Conservation (phyloP, 208 protist genomes). For the Trypanosoma conorhini region DNA sequence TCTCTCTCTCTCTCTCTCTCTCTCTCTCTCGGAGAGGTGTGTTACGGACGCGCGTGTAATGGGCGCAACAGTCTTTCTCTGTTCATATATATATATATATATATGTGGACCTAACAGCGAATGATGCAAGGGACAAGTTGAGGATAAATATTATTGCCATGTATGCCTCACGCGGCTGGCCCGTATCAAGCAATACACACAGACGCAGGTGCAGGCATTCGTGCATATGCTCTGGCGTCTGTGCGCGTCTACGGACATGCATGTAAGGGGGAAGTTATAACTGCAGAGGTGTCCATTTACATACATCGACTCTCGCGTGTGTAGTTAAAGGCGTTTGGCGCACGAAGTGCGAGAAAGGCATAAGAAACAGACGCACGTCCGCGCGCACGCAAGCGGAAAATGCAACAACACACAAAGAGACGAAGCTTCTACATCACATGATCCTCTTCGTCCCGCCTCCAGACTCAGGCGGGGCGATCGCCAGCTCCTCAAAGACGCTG, state of each 20-base stretch:
- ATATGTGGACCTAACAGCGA: neutral
- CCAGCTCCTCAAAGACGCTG: slow-evolving; percentile 46
- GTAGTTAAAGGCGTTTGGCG: too few species aligned
- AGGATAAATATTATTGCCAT: neutral
- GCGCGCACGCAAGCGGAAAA: too few species aligned
- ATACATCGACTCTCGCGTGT: too few species aligned
- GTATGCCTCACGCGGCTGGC: neutral
- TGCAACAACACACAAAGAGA: neutral
- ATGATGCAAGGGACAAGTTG: neutral
- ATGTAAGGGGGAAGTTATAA: too few species aligned
- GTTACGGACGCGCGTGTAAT: neutral
- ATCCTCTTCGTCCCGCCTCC: neutral
- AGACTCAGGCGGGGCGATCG: neutral
- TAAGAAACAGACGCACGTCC: too few species aligned
- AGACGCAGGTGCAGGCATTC: neutral
- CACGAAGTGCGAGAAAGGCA: too few species aligned
- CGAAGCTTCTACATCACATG: neutral
- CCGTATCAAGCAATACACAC: slow-evolving; percentile 12
- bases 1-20: neutral
- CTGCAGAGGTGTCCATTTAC: too few species aligned
- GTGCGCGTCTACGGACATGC: too few species aligned
- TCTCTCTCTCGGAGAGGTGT: too few species aligned
- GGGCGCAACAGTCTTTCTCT: neutral
- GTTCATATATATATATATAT: too few species aligned
- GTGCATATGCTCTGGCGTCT: too few species aligned